Percentiles rank a stretch among this genome's conserved stretches.
Evolutionary conservation across 805 yeast species (phyloP).

Genomic region (Cyberlindnera mrakii): DNA sequence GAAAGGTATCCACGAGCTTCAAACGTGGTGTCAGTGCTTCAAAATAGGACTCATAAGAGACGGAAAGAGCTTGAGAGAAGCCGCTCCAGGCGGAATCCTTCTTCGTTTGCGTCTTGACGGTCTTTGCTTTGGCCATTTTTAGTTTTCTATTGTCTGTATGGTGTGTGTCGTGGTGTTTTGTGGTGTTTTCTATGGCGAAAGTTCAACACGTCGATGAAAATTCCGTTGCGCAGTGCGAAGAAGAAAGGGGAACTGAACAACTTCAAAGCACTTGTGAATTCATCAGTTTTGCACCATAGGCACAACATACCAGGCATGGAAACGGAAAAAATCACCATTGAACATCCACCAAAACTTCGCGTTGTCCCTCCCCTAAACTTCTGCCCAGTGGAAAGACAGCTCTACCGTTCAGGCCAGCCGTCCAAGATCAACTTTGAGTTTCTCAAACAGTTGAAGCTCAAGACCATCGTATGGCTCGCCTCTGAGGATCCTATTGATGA

Average conservation of each 20-base stretch:
- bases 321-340: constrained; percentile 4
- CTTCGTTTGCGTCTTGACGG: neutral
- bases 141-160: too few species aligned
- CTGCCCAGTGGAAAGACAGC: constrained; percentile 84
- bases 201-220: too few species aligned
- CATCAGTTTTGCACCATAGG: too few species aligned
- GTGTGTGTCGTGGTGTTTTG: too few species aligned
- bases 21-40: constrained; percentile 35
- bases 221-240: too few species aligned
- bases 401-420: constrained; percentile 93
- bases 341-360: constrained; percentile 42
- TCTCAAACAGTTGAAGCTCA: constrained; percentile 62
- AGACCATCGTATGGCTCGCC: constrained; percentile 89
- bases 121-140: neutral
- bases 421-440: constrained; percentile 89
- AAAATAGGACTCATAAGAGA: constrained; percentile 28
- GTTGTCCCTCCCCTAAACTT: constrained; percentile 93
- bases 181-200: too few species aligned
- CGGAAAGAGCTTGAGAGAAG: constrained; percentile 25
- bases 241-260: too few species aligned
- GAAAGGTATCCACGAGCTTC: constrained; percentile 70
- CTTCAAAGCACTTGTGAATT: too few species aligned
- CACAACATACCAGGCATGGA: neutral
- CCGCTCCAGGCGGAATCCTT: constrained; percentile 14
- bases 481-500: constrained; percentile 93